Base-by-base conservation (phyloP, 1,284 basidiomycete genomes). In the Cystobasidium sp. region DNA sequence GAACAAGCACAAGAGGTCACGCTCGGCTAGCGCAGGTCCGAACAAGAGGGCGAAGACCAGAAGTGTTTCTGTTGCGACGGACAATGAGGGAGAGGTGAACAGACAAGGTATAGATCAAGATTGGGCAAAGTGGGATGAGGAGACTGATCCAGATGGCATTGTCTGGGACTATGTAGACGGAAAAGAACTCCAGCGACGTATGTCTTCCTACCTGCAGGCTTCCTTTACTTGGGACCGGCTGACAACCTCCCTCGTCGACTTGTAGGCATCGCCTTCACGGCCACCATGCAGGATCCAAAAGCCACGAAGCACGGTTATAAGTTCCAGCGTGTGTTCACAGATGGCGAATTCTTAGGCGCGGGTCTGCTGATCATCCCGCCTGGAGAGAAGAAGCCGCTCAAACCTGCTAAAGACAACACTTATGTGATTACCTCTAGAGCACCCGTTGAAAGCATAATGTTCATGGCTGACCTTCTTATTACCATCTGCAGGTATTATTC, bases 321-420 rank as follows among this genome's bases (percentile, higher is more conserved):
- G 39, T 99, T 94, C 81, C 90, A 97, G 81, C 97, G 96, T 83
- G 87, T 96, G n/a, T 97, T 97, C 81, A 89, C 90, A n/a, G 94
- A 97, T 77, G 90, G 88, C 62, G 89, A 92, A 62, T 95, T 93
- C 80, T 89, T 97, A 79, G 95, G 95, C 0, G 90, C 93, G 18
- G 97, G 97, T 0, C 88, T 94, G 69, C 85, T 98, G 46, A 85
- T 88, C 63, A 90, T 99, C 51, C 92, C 93, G 4, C 87, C 90
- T 0, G 85, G 87, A 1, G 87, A 88, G 24, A 85, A 87, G 76
- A 99, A 99, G 83, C 92, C 93, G 1, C 88, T 87, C 67, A 99
- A 98, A 82, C 87, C 88, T 55, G 89, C 93, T 6, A 94, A 92
- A 81, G 96, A 98, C 81, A 99, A 99, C 79, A 91, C 91, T 69